Conservation (phyloP, 1,284 basidiomycete species). For the Singerocomus inundabilis region DNA sequence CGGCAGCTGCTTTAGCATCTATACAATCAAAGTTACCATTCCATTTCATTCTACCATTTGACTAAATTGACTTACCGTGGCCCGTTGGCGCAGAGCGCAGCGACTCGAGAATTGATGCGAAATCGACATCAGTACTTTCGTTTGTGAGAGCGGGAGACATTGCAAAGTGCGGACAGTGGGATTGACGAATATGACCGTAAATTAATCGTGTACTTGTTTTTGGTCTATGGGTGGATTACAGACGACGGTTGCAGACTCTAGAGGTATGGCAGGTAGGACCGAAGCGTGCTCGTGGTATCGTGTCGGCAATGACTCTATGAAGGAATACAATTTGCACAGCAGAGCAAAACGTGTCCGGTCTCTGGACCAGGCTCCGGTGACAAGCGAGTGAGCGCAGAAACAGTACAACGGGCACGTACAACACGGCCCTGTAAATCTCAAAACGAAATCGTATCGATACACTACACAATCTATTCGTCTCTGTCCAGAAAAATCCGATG, state of each 20-base stretch:
- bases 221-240: conserved; percentile 20
- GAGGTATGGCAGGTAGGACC: not conserved
- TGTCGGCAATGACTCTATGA: not conserved
- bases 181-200: conserved; percentile 22
- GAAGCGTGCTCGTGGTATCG: conserved; percentile 11
- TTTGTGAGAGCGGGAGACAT: conserved; percentile 61
- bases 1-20: conserved; percentile 81
- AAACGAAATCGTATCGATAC: no score
- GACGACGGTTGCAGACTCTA: conserved; percentile 16
- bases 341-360: not conserved
- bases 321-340: not conserved
- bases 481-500: not conserved
- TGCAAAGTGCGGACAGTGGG: conserved; percentile 6
- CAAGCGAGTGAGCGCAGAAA: no score
- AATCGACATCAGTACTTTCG: conserved; percentile 42
- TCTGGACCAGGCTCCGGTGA: not conserved
- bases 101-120: conserved; percentile 57
- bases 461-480: conserved; percentile 3
- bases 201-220: conserved; percentile 22
- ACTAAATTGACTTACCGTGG: conserved; percentile 50
- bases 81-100: conserved; percentile 69
- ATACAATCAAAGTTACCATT: conserved; percentile 9
- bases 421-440: no score
- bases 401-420: no score
- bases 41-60: not conserved